A percentile compares a stretch with the other conserved stretches of the same genome.
These are phyloP conservation scores for Thermochaetoides thermophila DNA, from an alignment of 495 filamentous ascomycete species.

Conservation along the genomic window DNA sequence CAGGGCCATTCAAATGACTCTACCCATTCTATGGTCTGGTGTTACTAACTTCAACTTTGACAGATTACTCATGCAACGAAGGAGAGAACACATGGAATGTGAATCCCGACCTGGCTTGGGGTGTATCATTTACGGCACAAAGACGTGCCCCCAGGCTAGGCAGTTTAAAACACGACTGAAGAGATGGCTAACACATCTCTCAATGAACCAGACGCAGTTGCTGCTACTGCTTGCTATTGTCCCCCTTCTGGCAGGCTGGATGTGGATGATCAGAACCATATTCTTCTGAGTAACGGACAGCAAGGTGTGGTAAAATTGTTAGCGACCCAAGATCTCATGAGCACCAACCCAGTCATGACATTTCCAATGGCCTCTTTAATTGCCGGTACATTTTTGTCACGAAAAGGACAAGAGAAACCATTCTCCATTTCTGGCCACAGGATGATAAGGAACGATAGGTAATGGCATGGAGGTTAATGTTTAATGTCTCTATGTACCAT, in stretches of 20 bases:
- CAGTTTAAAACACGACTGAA: slow-evolving; percentile 17
- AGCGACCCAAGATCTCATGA: too few relatives aligned
- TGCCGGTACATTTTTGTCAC: too few relatives aligned
- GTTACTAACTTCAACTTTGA: not conserved
- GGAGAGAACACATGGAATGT: slow-evolving; percentile 39
- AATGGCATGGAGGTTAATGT: too few relatives aligned
- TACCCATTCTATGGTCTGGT: not conserved
- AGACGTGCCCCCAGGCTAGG: slow-evolving; percentile 22
- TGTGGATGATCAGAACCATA: not conserved
- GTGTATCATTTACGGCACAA: slow-evolving; percentile 36
- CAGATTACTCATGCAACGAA: slow-evolving; percentile 37
- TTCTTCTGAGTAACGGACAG: not conserved
- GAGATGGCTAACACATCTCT: slow-evolving; percentile 19
- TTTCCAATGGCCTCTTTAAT: too few relatives aligned
- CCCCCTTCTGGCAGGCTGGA: slow-evolving; percentile 1
- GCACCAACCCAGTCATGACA: too few relatives aligned
- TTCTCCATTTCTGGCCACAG: too few relatives aligned
- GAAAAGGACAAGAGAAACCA: too few relatives aligned
- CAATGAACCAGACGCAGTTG: not conserved
- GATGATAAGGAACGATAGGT: too few relatives aligned
- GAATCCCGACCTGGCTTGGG: slow-evolving; percentile 36
- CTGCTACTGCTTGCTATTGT: slow-evolving; percentile 9
- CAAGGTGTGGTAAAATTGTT: too few relatives aligned
- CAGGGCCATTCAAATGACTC: not conserved
- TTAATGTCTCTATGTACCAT: too few relatives aligned